These are phyloP conservation scores for Lagerstroemia speciosa DNA, from an alignment of 345 rosid genomes.

Conservation along the genomic window DNA sequence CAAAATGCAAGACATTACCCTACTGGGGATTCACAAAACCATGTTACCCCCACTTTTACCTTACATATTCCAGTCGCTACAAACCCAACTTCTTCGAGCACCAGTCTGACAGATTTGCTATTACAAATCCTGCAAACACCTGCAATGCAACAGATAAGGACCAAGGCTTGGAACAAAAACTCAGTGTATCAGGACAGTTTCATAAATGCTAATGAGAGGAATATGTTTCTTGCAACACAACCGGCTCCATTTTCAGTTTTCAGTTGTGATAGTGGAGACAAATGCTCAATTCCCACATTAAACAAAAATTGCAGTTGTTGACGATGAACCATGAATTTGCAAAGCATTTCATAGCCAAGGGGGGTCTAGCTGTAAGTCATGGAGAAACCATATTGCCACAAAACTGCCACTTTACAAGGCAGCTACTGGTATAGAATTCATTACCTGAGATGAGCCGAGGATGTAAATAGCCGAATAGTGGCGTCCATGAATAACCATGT, in stretches of 20 bases:
- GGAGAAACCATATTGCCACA: not conserved
- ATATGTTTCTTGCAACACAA: not conserved
- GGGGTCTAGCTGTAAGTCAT: not conserved
- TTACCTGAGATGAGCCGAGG: conserved; percentile 70
- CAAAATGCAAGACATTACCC: not conserved
- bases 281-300: too few relatives aligned
- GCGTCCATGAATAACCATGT: conserved; percentile 74
- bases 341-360: not conserved
- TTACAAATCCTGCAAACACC: conserved; percentile 95
- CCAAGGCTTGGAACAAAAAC: not conserved
- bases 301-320: not conserved
- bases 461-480: conserved; percentile 72
- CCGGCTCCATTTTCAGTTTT: too few relatives aligned
- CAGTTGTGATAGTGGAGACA: too few relatives aligned
- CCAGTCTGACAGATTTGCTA: conserved; percentile 72
- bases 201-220: not conserved
- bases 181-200: not conserved
- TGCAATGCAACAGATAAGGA: conserved; percentile 16
- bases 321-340: not conserved
- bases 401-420: not conserved
- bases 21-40: not conserved
- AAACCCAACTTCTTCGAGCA: conserved; percentile 72
- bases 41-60: not conserved
- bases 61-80: conserved; percentile 25
- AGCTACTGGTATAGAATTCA: not conserved